A percentile compares a stretch with the other conserved stretches of the same genome.
Conservation (phyloP, 768 basidiomycete species). For the Suillus americanus region DNA sequence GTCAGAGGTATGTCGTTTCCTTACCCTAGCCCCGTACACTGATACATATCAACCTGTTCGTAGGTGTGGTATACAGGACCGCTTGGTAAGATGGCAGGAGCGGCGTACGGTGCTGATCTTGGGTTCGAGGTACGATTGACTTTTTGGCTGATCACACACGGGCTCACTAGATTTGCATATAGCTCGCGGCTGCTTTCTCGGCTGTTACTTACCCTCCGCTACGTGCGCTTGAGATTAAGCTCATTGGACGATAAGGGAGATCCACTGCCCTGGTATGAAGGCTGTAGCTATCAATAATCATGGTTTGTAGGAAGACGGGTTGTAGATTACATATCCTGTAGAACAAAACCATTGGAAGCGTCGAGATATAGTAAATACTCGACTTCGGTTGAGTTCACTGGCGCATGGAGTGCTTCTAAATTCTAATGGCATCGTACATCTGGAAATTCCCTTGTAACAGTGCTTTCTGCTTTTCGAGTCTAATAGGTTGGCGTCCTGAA, state of each 20-base stretch:
- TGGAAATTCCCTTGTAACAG: background rate
- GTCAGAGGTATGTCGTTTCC: constrained; percentile 36
- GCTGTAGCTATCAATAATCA: background rate
- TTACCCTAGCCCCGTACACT: background rate
- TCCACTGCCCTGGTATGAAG: background rate
- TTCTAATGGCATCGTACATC: background rate
- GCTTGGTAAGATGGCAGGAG: constrained; percentile 43
- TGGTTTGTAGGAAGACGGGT: background rate
- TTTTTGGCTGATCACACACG: background rate
- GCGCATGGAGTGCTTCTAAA: background rate
- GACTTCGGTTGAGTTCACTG: background rate
- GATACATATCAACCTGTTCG: background rate
- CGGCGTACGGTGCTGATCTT: constrained; percentile 35
- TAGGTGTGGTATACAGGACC: constrained; percentile 53
- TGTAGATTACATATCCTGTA: background rate
- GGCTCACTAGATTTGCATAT: background rate
- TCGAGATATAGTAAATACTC: background rate
- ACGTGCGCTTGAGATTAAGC: constrained; percentile 48
- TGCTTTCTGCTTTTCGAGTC: background rate
- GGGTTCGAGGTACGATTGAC: constrained; percentile 47
- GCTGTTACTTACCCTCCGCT: constrained; percentile 46
- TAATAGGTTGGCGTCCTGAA: background rate
- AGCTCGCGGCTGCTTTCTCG: constrained; percentile 47
- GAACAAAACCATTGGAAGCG: background rate
- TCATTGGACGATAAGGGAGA: constrained; percentile 36